These are phyloP conservation scores for Gnomoniopsis sp. DNA, from an alignment of 2,329 filamentous ascomycete genomes.

Conservation along the genomic window DNA sequence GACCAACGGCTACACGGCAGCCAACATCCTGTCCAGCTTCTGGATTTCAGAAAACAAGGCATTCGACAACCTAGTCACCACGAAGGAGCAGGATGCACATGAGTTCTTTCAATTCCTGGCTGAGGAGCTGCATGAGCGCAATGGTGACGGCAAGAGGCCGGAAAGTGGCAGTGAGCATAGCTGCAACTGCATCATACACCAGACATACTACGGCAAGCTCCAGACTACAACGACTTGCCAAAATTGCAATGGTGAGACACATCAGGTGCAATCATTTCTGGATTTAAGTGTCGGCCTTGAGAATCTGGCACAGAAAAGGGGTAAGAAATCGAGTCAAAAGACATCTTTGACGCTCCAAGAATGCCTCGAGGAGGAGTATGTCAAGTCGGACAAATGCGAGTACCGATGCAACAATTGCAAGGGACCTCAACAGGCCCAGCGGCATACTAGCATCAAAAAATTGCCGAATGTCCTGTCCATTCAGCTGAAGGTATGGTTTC, in stretches of 20 bases:
- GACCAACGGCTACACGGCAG: constrained; percentile 85
- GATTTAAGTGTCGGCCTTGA: constrained; percentile 89
- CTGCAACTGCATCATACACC: constrained; percentile 90
- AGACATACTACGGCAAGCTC: constrained; percentile 89
- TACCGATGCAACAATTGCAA: constrained; percentile 84
- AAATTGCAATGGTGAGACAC: constrained; percentile 77
- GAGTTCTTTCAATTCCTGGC: constrained; percentile 96
- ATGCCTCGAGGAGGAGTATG: constrained; percentile 83
- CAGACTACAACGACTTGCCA: constrained; percentile 89
- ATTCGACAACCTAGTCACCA: constrained; percentile 76
- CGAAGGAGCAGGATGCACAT: constrained; percentile 94
- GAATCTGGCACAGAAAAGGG: constrained; percentile 63
- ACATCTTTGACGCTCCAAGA: constrained; percentile 58
- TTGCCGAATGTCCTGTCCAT: constrained; percentile 87
- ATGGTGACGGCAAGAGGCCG: constrained; percentile 65
- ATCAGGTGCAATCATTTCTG: constrained; percentile 82
- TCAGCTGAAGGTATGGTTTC: constrained; percentile 74
- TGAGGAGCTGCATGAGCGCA: constrained; percentile 83
- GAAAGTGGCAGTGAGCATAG: constrained; percentile 57
- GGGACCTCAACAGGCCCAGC: constrained; percentile 72
- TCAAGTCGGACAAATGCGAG: constrained; percentile 80
- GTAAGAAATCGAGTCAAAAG: constrained; percentile 49
- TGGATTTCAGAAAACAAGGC: constrained; percentile 79
- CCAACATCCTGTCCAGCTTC: constrained; percentile 83
- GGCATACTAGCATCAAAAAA: constrained; percentile 79